Evolutionary conservation across 2,329 filamentous ascomycete species (phyloP), one percentile per base, ranked within the genome.

Genomic region (Aspergillus spinulosporus): DNA sequence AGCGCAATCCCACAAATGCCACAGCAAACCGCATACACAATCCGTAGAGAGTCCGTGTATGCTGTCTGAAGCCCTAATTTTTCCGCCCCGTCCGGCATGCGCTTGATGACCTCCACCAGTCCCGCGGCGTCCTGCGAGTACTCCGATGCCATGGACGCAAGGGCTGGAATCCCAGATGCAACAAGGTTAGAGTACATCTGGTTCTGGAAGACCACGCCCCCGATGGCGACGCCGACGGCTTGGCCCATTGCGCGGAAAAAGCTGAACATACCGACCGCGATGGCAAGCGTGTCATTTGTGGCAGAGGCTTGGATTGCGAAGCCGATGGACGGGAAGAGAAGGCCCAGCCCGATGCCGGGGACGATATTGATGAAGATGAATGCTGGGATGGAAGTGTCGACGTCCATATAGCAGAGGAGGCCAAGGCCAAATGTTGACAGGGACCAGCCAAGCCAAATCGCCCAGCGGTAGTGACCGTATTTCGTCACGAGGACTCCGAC

Each of bases 281-380:
- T 52, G 7, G 54, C 49, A 5, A 57, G 37, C 11, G 44, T 49
- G 4, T 49, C 44, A 3, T 40, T 45, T 2, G 49, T 49, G 11
- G 49, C 49, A 8, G 54, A 52, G 7, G 70, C 71, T 49, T 68
- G 68, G 8, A 73, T 59, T 1, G 71, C 62, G 7, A 70, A 71
- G 1, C 74, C 57, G 0, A 66, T 46, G 0, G 59, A 59, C 6
- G 65, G 61, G 14, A 72, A 57, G 26, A 64, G 47, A n/a, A 69
- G 34, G 0, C 73, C 73, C 1, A 56, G 42, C 0, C 72, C 72
- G 5, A 62, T 39, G 3, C 58, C 62, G 7, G 52, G 37, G n/a
- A 74, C 54, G 5, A 72, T 40, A 51, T 75, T 67, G 46, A 68
- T 68, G 26, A 65, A 59, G 4, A 66, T 66, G 66, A 68, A 73